Conservation (phyloP, 345 rosid genomes). For the Linum tenue region DNA sequence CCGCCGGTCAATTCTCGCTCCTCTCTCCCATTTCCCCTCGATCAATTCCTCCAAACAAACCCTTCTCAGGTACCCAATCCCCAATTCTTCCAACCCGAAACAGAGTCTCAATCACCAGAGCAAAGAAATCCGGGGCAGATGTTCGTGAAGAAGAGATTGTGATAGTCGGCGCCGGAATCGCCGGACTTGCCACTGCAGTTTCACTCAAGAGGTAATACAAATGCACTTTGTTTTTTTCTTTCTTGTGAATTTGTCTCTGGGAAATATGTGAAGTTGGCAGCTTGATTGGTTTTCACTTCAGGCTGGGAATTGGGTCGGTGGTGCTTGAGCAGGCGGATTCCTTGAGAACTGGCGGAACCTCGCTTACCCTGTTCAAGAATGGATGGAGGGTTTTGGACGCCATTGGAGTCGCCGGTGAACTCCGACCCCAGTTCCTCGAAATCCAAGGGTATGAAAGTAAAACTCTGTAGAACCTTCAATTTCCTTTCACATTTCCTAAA, state of each 20-base stretch:
- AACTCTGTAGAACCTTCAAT: not conserved
- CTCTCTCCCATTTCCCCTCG: slow-evolving; percentile 23
- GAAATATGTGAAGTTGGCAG: not conserved
- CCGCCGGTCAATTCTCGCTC: slow-evolving; percentile 20
- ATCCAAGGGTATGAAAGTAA: slow-evolving; percentile 55
- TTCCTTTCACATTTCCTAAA: slow-evolving; percentile 23
- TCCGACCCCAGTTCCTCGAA: slow-evolving; percentile 67
- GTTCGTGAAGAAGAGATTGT: slow-evolving; percentile 48
- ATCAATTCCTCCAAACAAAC: slow-evolving; percentile 11
- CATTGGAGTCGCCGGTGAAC: slow-evolving; percentile 64
- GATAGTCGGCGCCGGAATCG: slow-evolving; percentile 79
- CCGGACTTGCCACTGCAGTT: slow-evolving; percentile 82
- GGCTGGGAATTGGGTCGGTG: slow-evolving; percentile 68
- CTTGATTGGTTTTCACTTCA: not conserved
- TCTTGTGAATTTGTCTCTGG: not conserved
- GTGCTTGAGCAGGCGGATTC: slow-evolving; percentile 89
- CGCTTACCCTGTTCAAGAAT: slow-evolving; percentile 86
- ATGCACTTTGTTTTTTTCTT: not conserved
- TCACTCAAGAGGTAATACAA: slow-evolving; percentile 56
- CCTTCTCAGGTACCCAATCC: slow-evolving; percentile 10
- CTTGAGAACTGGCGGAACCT: slow-evolving; percentile 77
- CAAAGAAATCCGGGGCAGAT: slow-evolving; percentile 17
- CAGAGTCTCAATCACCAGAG: slow-evolving; percentile 18
- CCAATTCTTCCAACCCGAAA: slow-evolving; percentile 19
- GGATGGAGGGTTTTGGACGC: slow-evolving; percentile 94